These are phyloP conservation scores for Stemphylium lycopersici DNA, from an alignment of 2,329 filamentous ascomycete species.

Conservation along the genomic window DNA sequence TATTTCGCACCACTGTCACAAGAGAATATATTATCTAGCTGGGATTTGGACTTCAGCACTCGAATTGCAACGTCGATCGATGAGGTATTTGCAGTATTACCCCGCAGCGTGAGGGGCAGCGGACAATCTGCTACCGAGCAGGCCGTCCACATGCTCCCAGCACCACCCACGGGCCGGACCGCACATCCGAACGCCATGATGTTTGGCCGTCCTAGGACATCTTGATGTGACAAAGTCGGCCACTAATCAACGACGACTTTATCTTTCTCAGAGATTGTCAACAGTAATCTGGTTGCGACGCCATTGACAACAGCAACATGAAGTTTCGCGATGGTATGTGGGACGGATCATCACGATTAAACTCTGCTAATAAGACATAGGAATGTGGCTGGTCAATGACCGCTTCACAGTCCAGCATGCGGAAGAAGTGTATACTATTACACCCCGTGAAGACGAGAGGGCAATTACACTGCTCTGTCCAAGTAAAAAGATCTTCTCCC, in stretches of 20 bases:
- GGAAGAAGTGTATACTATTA: constrained; percentile 66
- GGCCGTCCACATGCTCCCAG: constrained; percentile 29
- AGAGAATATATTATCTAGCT: not conserved
- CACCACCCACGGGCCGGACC: constrained; percentile 24
- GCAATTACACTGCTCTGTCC: constrained; percentile 64
- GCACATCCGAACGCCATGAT: constrained; percentile 20
- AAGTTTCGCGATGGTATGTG: constrained; percentile 64
- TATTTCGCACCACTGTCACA: constrained; percentile 3
- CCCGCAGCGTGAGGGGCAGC: constrained; percentile 20
- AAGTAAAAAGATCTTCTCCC: constrained; percentile 59
- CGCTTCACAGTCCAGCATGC: constrained; percentile 68
- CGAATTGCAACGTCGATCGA: not conserved
- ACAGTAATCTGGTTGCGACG: not conserved
- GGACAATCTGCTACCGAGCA: constrained; percentile 26
- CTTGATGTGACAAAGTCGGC: constrained; percentile 2
- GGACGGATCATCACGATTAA: not conserved
- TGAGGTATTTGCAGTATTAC: constrained; percentile 4
- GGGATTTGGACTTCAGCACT: not conserved
- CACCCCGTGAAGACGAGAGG: constrained; percentile 53
- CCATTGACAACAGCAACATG: constrained; percentile 49
- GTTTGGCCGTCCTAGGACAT: not conserved
- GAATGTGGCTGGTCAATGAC: constrained; percentile 70
- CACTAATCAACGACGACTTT: not conserved
- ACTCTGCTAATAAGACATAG: constrained; percentile 33
- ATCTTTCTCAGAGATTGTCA: not conserved